A percentile compares a stretch with the other conserved stretches of the same genome.
Evolutionary conservation across 805 yeast species (phyloP).

Genomic region (Yarrowia sp.): DNA sequence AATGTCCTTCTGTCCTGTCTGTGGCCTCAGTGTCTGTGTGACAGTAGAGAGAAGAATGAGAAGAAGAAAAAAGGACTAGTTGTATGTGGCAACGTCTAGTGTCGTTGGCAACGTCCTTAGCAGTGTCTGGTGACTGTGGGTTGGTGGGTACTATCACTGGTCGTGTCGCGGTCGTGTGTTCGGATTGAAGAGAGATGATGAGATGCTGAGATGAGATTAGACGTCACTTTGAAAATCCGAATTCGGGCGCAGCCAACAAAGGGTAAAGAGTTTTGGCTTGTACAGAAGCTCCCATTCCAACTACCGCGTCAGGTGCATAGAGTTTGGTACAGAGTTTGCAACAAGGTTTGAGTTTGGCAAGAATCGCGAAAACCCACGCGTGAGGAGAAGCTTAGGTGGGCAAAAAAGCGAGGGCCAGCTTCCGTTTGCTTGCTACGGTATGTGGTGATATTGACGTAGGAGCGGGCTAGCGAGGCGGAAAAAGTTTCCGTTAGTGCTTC

Average conservation of each 20-base stretch:
- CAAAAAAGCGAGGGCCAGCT: background rate
- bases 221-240: slow-evolving; percentile 12
- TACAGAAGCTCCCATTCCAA: slow-evolving; percentile 24
- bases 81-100: background rate
- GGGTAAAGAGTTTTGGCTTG: slow-evolving; percentile 20
- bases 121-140: background rate
- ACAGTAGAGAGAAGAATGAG: background rate
- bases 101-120: background rate
- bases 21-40: background rate
- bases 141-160: background rate
- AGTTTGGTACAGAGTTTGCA: background rate
- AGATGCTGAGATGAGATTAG: slow-evolving; percentile 6
- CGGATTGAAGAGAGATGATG: background rate
- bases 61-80: background rate
- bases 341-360: background rate
- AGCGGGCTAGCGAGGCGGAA: background rate
- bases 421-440: background rate
- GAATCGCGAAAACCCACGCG: slow-evolving; percentile 25
- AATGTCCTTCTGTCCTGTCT: background rate
- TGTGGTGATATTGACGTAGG: background rate
- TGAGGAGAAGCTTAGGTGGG: slow-evolving; percentile 25
- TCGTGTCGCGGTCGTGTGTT: background rate
- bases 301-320: slow-evolving; percentile 21
- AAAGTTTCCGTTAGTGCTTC: background rate
- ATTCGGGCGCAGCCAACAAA: slow-evolving; percentile 25